Evolutionary conservation across 164 flowering plant genomes (phyloP), one percentile per base, ranked within the genome.

Genomic region (Vitis amurensis): DNA sequence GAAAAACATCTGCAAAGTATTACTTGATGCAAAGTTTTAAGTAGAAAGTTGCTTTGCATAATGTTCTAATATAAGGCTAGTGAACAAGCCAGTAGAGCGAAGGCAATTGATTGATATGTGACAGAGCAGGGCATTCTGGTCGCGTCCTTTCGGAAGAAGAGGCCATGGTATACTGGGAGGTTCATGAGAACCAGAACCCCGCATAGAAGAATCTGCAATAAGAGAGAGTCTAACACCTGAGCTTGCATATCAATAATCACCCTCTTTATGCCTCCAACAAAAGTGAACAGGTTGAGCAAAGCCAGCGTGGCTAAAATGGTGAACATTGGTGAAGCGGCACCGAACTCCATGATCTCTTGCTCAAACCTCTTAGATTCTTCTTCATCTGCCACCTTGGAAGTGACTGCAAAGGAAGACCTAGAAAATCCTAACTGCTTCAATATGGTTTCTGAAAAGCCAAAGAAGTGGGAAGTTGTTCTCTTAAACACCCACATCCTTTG

Each of bases 311-410:
- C 71, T 57, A 77, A 47, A 58, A 77, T 64, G 10, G 60, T 69
- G 29, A 82, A 82, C 82, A 82, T 72, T 3, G 81, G 79, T 50
- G 85, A 82, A n/a, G 72, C n/a, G 4, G 68, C 59, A 2, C 84
- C 84, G 23, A 81, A 81, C 76, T 81, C 84, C 72, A 76, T 61
- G 66, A 78, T 57, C 72, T 76, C 81, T 50, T 73, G 63, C 48
- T 78, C 68, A 30, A 78, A 78, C 55, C 84, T 76, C 67, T 68
- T 62, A 9, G 52, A 59, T 27, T 69, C 79, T 1, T 82, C 82
- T 10, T 74, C 80, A 9, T 79, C 79, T 1, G 65, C 69, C 3
- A 77, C 76, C 55, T 81, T 81, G 14, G 72, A 17, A 4, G 84
- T 78, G 59, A 82, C 66, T 1, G 55, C 51, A 58, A 79, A 81